Percentiles rank a stretch among this genome's conserved stretches.
phyloP scores from a whole-genome alignment of 164 flowering plant species.

The Umbilicus rupestris region DNA sequence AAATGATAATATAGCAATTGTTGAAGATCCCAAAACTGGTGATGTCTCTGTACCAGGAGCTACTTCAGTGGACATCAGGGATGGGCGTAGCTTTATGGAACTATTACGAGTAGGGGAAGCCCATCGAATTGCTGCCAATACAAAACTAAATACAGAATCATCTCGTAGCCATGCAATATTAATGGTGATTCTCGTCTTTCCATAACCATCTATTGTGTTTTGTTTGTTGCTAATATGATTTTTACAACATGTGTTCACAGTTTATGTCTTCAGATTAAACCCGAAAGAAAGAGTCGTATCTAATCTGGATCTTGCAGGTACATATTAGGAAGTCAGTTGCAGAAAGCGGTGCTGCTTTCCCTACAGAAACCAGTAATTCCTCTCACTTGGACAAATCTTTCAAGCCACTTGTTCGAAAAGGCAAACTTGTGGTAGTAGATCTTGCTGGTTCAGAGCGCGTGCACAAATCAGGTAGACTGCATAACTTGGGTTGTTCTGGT shows the following conservation, averaged over 20 bases:
- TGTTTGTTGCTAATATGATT: neutral
- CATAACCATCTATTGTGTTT: neutral
- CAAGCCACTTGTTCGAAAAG: constrained; percentile 71
- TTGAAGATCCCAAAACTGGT: constrained; percentile 94
- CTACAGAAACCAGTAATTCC: constrained; percentile 48
- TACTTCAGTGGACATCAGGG: constrained; percentile 60
- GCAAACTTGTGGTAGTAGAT: constrained; percentile 89
- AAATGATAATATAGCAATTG: constrained; percentile 83
- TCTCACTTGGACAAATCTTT: constrained; percentile 41
- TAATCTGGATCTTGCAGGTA: constrained; percentile 35
- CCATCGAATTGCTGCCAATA: constrained; percentile 90
- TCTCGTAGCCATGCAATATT: constrained; percentile 97
- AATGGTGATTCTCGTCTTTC: constrained; percentile 43
- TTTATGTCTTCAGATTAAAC: neutral
- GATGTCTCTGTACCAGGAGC: constrained; percentile 97
- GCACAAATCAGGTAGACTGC: constrained; percentile 64
- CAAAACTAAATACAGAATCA: constrained; percentile 94
- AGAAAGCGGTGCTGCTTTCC: constrained; percentile 37
- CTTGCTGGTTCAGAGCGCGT: constrained; percentile 98
- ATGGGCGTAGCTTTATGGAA: constrained; percentile 69
- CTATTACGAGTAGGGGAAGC: constrained; percentile 78
- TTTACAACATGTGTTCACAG: neutral
- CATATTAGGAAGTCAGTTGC: constrained; percentile 65
- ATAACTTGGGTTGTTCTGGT: neutral
- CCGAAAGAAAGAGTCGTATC: too few relatives aligned